A percentile compares a stretch with the other conserved stretches of the same genome.
Conservation (phyloP, 371 early-diverging fungal species). For the Saksenaea vasiformis region DNA sequence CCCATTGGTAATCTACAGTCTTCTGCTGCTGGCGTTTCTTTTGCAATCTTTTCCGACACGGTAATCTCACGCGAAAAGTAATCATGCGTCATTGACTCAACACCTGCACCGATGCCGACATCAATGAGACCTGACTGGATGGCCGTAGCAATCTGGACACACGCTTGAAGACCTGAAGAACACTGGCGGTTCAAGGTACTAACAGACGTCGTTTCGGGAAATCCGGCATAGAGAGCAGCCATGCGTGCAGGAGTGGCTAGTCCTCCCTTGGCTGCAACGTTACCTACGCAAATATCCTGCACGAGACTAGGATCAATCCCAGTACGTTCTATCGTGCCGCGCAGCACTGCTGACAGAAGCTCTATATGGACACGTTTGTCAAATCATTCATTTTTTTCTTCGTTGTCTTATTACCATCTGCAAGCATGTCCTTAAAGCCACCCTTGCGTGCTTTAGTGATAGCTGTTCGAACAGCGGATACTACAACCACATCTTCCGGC, state of each 20-base stretch:
- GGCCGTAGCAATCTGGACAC: slow-evolving; percentile 85
- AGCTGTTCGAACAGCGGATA: slow-evolving; percentile 84
- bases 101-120: slow-evolving; percentile 97
- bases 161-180: slow-evolving; percentile 95
- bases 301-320: slow-evolving; percentile 87
- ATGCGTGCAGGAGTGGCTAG: slow-evolving; percentile 94
- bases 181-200: slow-evolving; percentile 96
- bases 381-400: background rate
- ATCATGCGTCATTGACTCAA: slow-evolving; percentile 96
- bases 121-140: slow-evolving; percentile 93
- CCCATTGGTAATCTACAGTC: slow-evolving; percentile 91
- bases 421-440: slow-evolving; percentile 88
- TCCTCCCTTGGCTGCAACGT: slow-evolving; percentile 89
- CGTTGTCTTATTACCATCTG: slow-evolving; percentile 35
- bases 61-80: slow-evolving; percentile 57
- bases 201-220: slow-evolving; percentile 82
- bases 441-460: slow-evolving; percentile 89
- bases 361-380: slow-evolving; percentile 39
- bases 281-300: slow-evolving; percentile 94
- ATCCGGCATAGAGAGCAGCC: slow-evolving; percentile 94
- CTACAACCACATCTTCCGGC: slow-evolving; percentile 83
- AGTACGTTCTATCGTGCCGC: slow-evolving; percentile 75
- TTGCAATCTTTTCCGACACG: slow-evolving; percentile 68
- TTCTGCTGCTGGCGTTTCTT: slow-evolving; percentile 63
- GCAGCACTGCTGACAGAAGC: slow-evolving; percentile 82